A percentile compares a stretch with the other conserved stretches of the same genome.
Conservation (phyloP, 176 grass and related monocot genomes). For the Canna indica region DNA sequence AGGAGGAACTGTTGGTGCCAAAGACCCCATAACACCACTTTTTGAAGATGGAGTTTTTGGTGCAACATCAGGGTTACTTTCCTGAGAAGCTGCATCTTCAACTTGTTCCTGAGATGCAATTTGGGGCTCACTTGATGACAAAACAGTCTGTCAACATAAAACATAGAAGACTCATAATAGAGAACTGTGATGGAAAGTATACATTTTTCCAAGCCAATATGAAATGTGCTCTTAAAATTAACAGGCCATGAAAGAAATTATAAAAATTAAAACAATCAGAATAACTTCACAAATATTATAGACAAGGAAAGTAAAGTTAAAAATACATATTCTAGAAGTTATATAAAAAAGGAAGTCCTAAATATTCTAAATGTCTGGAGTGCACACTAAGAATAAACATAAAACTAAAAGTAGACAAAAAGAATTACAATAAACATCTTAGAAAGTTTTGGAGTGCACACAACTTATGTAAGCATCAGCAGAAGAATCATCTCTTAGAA, state of each 20-base stretch:
- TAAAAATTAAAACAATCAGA: not conserved
- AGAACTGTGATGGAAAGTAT: conserved; percentile 18
- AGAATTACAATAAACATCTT: not conserved
- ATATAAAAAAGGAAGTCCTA: not conserved
- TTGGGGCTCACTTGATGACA: conserved; percentile 39
- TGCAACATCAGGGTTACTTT: conserved; percentile 44
- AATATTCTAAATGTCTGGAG: not conserved
- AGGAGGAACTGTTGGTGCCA: conserved; percentile 30
- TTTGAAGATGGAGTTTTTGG: conserved; percentile 71
- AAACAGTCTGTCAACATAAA: conserved; percentile 35
- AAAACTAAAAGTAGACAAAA: not conserved
- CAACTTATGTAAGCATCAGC: not conserved
- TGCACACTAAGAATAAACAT: not conserved
- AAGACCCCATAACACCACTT: conserved; percentile 34
- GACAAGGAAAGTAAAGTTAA: not conserved
- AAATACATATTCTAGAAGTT: not conserved
- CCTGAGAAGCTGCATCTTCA: conserved; percentile 57
- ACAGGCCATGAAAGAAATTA: not conserved
- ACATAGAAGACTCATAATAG: conserved; percentile 15
- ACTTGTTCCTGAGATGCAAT: conserved; percentile 46
- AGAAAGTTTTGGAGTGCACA: not conserved
- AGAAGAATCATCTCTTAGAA: not conserved
- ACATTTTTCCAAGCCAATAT: conserved; percentile 13
- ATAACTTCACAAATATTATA: not conserved
- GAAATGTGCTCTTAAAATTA: conserved; percentile 2